These are phyloP conservation scores for Endothia cerciana DNA, from an alignment of 2,329 filamentous ascomycete species.

Conservation along the genomic window DNA sequence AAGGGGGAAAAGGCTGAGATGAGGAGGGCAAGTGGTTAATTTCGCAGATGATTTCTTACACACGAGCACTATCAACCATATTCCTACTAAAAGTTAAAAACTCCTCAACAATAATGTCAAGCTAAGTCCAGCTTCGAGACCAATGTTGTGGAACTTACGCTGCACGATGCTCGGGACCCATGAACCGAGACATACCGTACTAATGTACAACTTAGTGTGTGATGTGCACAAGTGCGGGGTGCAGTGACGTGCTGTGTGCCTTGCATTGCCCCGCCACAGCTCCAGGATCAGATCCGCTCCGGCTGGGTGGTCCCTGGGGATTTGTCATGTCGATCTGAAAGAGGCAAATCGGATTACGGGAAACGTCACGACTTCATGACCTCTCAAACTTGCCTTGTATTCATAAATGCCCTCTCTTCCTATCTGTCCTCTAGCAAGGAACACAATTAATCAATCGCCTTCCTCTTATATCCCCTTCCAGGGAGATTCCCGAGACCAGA, in stretches of 20 bases:
- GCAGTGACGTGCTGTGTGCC: slow-evolving; percentile 4
- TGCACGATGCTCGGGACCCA: no score
- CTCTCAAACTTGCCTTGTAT: not conserved
- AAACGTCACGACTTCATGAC: slow-evolving; percentile 3
- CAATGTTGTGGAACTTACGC: no score
- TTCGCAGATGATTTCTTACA: no score
- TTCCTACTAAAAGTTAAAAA: no score
- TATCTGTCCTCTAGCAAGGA: not conserved
- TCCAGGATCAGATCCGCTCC: not conserved
- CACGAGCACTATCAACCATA: no score
- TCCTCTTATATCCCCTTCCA: not conserved
- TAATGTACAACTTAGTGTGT: no score
- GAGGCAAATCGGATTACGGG: not conserved
- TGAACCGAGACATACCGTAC: no score
- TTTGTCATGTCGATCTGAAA: slow-evolving; percentile 3
- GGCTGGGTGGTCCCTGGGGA: not conserved
- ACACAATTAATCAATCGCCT: not conserved
- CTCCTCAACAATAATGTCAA: no score
- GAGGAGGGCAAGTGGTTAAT: no score
- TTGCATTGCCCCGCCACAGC: slow-evolving; percentile 3
- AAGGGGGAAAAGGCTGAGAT: no score
- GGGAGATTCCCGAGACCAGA: no score
- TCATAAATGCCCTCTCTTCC: not conserved
- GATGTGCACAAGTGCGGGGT: not conserved
- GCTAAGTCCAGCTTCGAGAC: no score